Conservation (phyloP, 192 early-diverging fungal species). For the Pilaira anomala region DNA sequence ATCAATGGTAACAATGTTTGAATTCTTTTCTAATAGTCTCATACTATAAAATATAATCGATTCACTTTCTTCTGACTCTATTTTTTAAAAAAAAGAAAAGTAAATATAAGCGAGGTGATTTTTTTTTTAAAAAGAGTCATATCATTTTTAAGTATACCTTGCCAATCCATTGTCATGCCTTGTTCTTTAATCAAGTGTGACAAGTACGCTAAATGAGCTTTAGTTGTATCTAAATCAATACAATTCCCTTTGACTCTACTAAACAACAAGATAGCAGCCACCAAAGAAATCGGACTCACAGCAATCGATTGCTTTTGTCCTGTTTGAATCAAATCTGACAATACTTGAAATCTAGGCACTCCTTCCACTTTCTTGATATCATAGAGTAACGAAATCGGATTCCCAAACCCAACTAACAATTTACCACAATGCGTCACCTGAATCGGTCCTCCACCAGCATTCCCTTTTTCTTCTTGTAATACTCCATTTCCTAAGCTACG, state of each 20-base stretch:
- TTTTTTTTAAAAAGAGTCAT: not conserved
- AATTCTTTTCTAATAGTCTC: constrained; percentile 5
- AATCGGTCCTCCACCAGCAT: not conserved
- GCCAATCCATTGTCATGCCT: constrained; percentile 13
- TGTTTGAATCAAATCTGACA: constrained; percentile 1
- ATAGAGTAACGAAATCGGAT: not conserved
- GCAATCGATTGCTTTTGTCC: not conserved
- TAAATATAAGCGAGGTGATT: not conserved
- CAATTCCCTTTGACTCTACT: constrained; percentile 14
- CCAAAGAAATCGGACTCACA: constrained; percentile 13
- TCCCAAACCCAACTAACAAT: constrained; percentile 2
- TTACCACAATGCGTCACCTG: constrained; percentile 8
- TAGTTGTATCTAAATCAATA: constrained; percentile 10
- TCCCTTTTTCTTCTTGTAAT: not conserved
- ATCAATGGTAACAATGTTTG: constrained; percentile 17
- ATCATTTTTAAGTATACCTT: constrained; percentile 1
- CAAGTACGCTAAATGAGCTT: constrained; percentile 6
- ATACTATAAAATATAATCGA: constrained; percentile 17
- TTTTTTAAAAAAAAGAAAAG: not conserved
- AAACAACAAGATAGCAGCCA: constrained; percentile 14
- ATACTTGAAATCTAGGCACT: not conserved
- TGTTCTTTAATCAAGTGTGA: constrained; percentile 1
- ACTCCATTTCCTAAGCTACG: constrained; percentile 9
- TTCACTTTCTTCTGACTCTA: constrained; percentile 21
- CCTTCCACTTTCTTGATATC: not conserved